Evolutionary conservation across 805 yeast genomes (phyloP).

Genomic region (Komagataella pseudopastoris): DNA sequence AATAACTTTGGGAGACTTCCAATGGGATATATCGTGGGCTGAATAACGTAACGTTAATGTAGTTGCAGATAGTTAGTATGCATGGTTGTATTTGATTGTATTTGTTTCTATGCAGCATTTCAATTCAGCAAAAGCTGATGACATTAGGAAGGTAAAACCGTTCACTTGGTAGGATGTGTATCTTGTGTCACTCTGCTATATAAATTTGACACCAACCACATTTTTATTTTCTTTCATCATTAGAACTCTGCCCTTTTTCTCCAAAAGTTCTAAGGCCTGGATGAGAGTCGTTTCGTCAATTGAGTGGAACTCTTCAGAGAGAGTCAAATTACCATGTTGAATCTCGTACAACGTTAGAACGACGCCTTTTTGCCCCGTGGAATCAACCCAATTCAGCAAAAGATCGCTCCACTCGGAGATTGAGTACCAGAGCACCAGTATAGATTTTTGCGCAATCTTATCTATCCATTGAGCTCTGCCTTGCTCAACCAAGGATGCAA

Average conservation of each 20-base stretch:
- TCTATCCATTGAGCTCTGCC: constrained; percentile 45
- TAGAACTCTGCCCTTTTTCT: constrained; percentile 60
- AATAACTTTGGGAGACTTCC: too few relatives aligned
- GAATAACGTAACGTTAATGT: too few relatives aligned
- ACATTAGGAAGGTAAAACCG: too few relatives aligned
- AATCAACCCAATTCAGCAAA: constrained; percentile 58
- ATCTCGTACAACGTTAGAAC: constrained; percentile 78
- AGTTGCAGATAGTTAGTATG: too few relatives aligned
- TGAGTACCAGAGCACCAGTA: constrained; percentile 53
- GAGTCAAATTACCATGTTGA: constrained; percentile 45
- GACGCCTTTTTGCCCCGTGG: constrained; percentile 64
- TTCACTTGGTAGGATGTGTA: not conserved
- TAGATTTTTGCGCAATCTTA: constrained; percentile 24
- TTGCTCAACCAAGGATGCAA: constrained; percentile 39
- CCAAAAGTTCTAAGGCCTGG: constrained; percentile 41
- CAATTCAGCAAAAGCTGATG: too few relatives aligned
- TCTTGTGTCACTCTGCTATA: not conserved
- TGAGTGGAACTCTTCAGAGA: constrained; percentile 43
- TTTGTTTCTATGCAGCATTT: too few relatives aligned
- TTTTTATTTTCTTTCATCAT: constrained; percentile 47
- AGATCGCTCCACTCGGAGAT: constrained; percentile 56
- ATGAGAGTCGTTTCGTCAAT: constrained; percentile 45
- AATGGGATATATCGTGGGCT: too few relatives aligned
- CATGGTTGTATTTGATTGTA: too few relatives aligned
- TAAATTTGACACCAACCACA: constrained; percentile 47